Conservation (phyloP, 495 filamentous ascomycete species). For the Penicillium macrosclerotiorum region DNA sequence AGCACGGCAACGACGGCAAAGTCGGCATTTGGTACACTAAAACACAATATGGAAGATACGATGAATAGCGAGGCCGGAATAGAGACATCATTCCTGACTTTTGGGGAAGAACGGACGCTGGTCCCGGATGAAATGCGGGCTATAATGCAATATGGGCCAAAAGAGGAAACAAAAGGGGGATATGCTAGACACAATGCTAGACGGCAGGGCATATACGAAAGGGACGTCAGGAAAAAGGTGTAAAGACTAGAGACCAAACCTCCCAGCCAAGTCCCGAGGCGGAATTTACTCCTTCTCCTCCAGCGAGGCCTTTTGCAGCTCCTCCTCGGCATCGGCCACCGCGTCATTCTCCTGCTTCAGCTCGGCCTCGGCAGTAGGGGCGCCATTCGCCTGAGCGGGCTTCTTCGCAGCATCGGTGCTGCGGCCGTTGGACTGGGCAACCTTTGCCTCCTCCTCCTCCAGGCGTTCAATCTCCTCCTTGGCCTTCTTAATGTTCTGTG, state of each 20-base stretch:
- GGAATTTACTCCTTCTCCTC: slow-evolving; percentile 50
- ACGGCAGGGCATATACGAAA: slow-evolving; percentile 16
- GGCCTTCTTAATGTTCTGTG: slow-evolving; percentile 70
- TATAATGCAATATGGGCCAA: slow-evolving; percentile 23
- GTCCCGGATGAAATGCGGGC: slow-evolving; percentile 20
- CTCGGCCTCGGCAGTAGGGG: slow-evolving; percentile 52
- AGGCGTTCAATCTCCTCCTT: slow-evolving; percentile 65
- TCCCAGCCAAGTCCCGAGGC: background rate
- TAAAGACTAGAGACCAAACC: background rate
- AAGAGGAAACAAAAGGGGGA: slow-evolving; percentile 4
- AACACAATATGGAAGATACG: too few relatives aligned
- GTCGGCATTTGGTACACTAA: too few relatives aligned
- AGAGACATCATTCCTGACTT: slow-evolving; percentile 16
- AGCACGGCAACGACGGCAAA: too few relatives aligned
- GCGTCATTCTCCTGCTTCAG: slow-evolving; percentile 58
- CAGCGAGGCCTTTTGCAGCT: slow-evolving; percentile 56
- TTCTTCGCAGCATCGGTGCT: slow-evolving; percentile 50
- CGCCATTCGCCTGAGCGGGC: slow-evolving; percentile 54
- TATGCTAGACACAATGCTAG: slow-evolving; percentile 23
- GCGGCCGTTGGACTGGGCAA: slow-evolving; percentile 25
- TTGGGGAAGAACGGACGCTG: slow-evolving; percentile 18
- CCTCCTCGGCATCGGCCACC: slow-evolving; percentile 53
- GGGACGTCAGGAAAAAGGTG: too few relatives aligned
- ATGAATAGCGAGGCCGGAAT: too few relatives aligned
- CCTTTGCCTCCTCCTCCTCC: slow-evolving; percentile 49